Base-by-base conservation (phyloP, 352 stramenopile species). In the Aphanomyces euteiches region DNA sequence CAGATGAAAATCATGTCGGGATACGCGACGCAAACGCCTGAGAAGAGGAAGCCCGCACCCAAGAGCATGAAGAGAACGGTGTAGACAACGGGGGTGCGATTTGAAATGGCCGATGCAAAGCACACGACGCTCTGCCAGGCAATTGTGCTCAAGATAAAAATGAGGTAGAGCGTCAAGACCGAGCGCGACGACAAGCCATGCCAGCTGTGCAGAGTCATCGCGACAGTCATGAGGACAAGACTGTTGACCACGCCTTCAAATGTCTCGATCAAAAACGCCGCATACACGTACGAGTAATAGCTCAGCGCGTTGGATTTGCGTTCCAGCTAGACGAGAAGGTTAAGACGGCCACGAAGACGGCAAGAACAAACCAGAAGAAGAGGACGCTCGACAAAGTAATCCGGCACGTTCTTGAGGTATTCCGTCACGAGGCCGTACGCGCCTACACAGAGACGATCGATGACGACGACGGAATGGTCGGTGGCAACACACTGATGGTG, bases 261-360 rank as follows among this genome's bases (percentile, higher is more conserved):
- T 19, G 64, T 61, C 54, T 70, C 64, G 37, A 70, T 70, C 41
- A 70, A 38, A 34, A 70, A 70, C 5, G 50, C 40, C 43, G 64
- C 64, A 38, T 70, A 70, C 15, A 70, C 64, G 39, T 70, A 70
- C 43, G 64, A 39, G 54, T 70, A 70, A 37, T 47, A 70, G 54
- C 64, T 70, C 5, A 70, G 19, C 37, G 64, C 64, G 39, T 70
- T 70, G 10, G 64, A 70, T 37, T 70, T 70, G 48, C 64, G 48
- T 41, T 70, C 64, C 41, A 70, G n/a, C 64, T 70, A 70, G 34
- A 37, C 12, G 15, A 37, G 60, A n/a, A 37, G 8, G 15, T 17
- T 61, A 39, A 5, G 28, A 69, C 7, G 28, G 1, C 19, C 47
- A 60, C 3, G 6, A 10, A 38, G n/a, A 47, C 39, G n/a, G 37